These are phyloP conservation scores for Herpetospermum pedunculosum DNA, from an alignment of 306 rosid species.

Conservation along the genomic window DNA sequence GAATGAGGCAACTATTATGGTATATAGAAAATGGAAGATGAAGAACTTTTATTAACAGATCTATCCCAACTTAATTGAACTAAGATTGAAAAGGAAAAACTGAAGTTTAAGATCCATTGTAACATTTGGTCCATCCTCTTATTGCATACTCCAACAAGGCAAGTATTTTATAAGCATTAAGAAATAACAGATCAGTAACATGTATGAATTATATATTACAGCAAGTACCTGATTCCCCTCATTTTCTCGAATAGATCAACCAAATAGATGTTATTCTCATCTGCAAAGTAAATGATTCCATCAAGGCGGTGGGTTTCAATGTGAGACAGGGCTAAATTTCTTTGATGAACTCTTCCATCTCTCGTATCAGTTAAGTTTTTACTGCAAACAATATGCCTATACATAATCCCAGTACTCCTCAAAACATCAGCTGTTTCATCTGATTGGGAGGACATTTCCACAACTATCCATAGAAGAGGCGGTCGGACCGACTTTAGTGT, in stretches of 20 bases:
- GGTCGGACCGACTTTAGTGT: conserved; percentile 44
- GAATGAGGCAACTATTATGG: neutral
- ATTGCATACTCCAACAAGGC: neutral
- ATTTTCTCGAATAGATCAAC: conserved; percentile 57
- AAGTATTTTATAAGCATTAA: neutral
- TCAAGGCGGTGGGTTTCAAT: conserved; percentile 80
- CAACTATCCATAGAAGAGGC: conserved; percentile 82
- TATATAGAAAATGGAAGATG: neutral
- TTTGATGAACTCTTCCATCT: conserved; percentile 45
- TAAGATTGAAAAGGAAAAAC: neutral
- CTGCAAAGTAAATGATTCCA: conserved; percentile 82
- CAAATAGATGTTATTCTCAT: conserved; percentile 51
- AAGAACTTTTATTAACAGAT: neutral
- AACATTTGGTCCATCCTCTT: neutral
- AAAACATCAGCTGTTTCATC: conserved; percentile 60
- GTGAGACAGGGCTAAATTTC: conserved; percentile 67
- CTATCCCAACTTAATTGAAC: neutral
- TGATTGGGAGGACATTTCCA: conserved; percentile 73
- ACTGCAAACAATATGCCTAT: conserved; percentile 69
- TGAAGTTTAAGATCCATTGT: neutral
- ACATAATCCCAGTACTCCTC: conserved; percentile 67
- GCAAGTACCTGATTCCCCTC: conserved; percentile 69
- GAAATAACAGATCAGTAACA: neutral
- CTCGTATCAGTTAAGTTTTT: conserved; percentile 39
- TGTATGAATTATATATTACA: neutral